Conservation (phyloP, 176 grass and related monocot species). For the Calamus simplicifolius region DNA sequence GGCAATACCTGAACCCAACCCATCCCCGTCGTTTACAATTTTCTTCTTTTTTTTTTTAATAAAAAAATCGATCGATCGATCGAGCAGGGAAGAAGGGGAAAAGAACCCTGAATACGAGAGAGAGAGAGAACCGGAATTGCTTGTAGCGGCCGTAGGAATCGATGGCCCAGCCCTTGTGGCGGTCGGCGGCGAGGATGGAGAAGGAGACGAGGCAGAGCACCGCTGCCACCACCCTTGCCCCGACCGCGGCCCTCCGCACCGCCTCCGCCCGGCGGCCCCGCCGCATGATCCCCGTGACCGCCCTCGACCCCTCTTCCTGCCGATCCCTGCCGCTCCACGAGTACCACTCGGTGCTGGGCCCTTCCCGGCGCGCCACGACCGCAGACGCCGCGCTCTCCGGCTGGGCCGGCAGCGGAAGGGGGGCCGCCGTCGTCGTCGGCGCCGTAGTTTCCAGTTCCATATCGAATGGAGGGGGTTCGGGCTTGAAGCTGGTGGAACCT, state of each 20-base stretch:
- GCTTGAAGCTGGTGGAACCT: background rate
- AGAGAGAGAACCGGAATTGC: slow-evolving; percentile 53
- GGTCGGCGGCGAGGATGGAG: slow-evolving; percentile 63
- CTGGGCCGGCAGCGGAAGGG: background rate
- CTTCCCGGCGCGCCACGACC: background rate
- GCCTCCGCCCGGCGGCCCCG: slow-evolving; percentile 29
- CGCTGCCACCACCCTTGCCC: slow-evolving; percentile 35
- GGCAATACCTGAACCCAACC: slow-evolving; percentile 50
- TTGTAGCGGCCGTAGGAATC: slow-evolving; percentile 72
- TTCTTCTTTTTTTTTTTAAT: too few species aligned
- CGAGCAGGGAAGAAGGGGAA: background rate
- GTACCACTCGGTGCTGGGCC: slow-evolving; percentile 3
- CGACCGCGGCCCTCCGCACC: slow-evolving; percentile 35
- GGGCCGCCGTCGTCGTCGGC: background rate
- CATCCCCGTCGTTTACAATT: too few species aligned
- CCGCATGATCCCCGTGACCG: slow-evolving; percentile 30
- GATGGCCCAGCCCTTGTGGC: slow-evolving; percentile 68
- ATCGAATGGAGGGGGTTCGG: background rate
- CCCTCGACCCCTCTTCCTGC: slow-evolving; percentile 5
- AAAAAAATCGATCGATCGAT: too few species aligned
- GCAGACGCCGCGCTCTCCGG: background rate
- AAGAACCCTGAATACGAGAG: background rate
- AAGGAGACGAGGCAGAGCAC: slow-evolving; percentile 68
- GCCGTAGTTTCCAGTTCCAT: background rate
- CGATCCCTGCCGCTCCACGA: slow-evolving; percentile 9